Conservation (phyloP, 2,329 filamentous ascomycete species). For the Mariannaea elegans region DNA sequence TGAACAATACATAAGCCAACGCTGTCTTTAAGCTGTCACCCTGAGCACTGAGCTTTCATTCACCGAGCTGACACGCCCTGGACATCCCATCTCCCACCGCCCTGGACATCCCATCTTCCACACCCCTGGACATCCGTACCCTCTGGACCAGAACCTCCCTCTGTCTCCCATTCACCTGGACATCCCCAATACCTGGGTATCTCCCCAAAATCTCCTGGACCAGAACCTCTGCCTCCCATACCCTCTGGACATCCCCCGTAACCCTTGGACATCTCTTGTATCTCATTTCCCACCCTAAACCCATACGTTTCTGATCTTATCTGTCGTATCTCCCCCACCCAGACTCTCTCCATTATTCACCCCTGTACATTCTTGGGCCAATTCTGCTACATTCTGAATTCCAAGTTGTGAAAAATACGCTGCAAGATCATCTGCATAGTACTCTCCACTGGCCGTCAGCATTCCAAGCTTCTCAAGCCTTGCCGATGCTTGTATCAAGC, state of each 20-base stretch:
- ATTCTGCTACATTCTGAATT: neutral
- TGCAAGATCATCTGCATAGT: neutral
- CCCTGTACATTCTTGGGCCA: neutral
- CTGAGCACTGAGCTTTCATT: too few species aligned
- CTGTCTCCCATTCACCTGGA: neutral
- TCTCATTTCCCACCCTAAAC: too few species aligned
- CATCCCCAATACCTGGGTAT: neutral
- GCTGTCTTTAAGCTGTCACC: too few species aligned
- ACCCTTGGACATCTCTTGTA: neutral
- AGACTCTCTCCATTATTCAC: neutral
- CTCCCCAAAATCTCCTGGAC: neutral
- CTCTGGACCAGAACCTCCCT: neutral
- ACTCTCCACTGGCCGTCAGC: neutral
- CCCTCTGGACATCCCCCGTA: neutral
- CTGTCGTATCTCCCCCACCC: neutral
- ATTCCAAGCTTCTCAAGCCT: neutral
- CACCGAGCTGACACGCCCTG: too few species aligned
- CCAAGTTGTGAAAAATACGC: neutral
- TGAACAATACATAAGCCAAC: too few species aligned
- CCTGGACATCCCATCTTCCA: neutral
- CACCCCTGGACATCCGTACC: neutral
- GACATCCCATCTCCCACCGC: too few species aligned
- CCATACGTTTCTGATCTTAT: neutral
- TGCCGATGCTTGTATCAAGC: neutral
- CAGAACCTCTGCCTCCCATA: neutral